Base-by-base conservation (phyloP, 2,329 filamentous ascomycete genomes). In the Hypoxylon sp. region DNA sequence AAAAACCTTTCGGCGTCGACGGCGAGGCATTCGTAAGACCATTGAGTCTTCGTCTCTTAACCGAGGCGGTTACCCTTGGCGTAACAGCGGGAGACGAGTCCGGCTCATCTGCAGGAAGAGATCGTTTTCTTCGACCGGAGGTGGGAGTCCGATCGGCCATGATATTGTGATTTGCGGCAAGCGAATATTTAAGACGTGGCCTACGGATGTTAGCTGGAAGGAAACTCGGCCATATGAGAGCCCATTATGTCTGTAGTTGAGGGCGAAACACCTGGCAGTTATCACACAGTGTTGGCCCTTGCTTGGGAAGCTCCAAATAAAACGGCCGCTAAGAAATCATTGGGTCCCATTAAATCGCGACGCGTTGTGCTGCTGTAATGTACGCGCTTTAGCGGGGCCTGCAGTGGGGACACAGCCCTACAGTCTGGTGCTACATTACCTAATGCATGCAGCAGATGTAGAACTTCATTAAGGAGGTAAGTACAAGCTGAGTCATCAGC, bases 71-170 rank as follows among this genome's bases (percentile, higher is more conserved):
- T 53, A 67, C 45, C 9, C 59, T 68, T 13, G 74, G 69, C 3
- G 71, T 71, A 23, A 63, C 65, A 7, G 67, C 68, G 5, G 74
- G 69, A 13, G 74, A 73, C 14, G 71, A 72, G 36, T 64, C 65
- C 13, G 55, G 50, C 30, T 74, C 73, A 55, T 72, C 68, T 48
- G 73, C 68, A 48, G 67, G 67, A 59, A 63, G 71, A 46, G 68
- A 52, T 67, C 75, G 74, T 55, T 76, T 77, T 53, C 72, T 72
- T 58, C 74, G 72, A 55, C 67, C 65, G 17, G 71, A 72, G 60
- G 61, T 49, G 21, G 70, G 65, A 13, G 71, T 72, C 30, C 65
- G 67, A 34, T 59, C 59, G n/a, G 73, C 64, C 38, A 73, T 59
- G 73, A 74, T 76, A 10, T 65, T 67, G 57, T 53, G 36, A 46